phyloP scores from a whole-genome alignment of 2,329 filamentous ascomycete genomes.

The Cladosporium sp. region DNA sequence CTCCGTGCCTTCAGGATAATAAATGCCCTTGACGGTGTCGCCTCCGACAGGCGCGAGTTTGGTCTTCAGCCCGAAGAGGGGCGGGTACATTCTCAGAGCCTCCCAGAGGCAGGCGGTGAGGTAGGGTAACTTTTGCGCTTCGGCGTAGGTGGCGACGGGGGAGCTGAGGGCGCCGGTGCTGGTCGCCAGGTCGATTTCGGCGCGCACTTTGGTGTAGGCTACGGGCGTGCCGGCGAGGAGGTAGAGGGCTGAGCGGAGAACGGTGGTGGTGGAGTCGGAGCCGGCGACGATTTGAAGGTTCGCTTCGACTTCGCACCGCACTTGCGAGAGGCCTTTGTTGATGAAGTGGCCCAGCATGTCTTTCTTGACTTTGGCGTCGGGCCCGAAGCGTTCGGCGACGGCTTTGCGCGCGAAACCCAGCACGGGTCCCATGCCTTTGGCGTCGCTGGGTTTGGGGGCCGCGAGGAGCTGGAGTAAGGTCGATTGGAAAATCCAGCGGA shows the following conservation, averaged over 20 bases:
- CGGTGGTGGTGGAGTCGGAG: slow-evolving; percentile 52
- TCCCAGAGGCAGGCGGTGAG: slow-evolving; percentile 31
- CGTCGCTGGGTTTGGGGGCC: slow-evolving; percentile 26
- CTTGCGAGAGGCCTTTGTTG: slow-evolving; percentile 36
- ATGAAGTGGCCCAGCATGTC: slow-evolving; percentile 53
- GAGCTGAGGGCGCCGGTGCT: slow-evolving; percentile 7
- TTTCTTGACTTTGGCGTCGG: slow-evolving; percentile 26
- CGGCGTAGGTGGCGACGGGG: slow-evolving; percentile 21
- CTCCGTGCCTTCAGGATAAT: slow-evolving; percentile 45
- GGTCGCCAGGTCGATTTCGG: slow-evolving; percentile 41
- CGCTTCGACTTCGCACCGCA: slow-evolving; percentile 38
- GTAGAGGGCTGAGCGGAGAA: slow-evolving; percentile 48
- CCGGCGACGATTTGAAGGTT: slow-evolving; percentile 47
- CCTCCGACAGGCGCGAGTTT: slow-evolving; percentile 25
- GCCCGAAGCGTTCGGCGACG: slow-evolving; percentile 24
- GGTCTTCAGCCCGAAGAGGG: slow-evolving; percentile 26
- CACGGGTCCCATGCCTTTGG: slow-evolving; percentile 24
- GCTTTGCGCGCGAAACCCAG: slow-evolving; percentile 24
- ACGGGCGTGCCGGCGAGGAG: slow-evolving; percentile 44
- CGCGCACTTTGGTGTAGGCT: slow-evolving; percentile 43
- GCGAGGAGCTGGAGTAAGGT: slow-evolving; percentile 21
- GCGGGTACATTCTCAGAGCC: slow-evolving; percentile 29
- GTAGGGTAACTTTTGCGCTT: slow-evolving; percentile 27
- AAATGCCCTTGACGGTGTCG: slow-evolving; percentile 32
- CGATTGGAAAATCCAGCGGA: slow-evolving; percentile 22